Percentiles rank a stretch among this genome's conserved stretches.
These are phyloP conservation scores for Ceratocystis eucalypticola DNA, from an alignment of 2,329 filamentous ascomycete species.

Conservation along the genomic window DNA sequence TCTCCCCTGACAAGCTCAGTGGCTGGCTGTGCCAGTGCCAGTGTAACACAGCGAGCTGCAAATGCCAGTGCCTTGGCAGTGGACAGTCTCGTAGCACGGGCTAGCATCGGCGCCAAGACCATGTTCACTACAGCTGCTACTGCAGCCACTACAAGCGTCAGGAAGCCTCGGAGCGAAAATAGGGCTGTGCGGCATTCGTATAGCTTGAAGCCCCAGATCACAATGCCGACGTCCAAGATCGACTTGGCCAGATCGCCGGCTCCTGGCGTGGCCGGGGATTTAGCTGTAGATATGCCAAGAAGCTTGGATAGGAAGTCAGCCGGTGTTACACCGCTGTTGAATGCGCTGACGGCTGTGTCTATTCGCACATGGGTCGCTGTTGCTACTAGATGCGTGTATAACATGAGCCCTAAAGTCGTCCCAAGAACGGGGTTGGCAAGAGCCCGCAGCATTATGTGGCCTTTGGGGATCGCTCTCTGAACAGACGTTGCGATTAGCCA, in stretches of 20 bases:
- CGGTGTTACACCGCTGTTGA: not conserved
- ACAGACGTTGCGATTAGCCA: not conserved
- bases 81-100: constrained; percentile 28
- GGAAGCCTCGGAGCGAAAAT: constrained; percentile 31
- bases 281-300: not conserved
- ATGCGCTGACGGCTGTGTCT: not conserved
- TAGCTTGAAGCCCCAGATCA: constrained; percentile 41
- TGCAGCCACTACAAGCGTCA: constrained; percentile 29
- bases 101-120: constrained; percentile 29
- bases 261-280: constrained; percentile 24
- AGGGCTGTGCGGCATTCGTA: constrained; percentile 37
- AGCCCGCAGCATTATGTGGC: too few relatives aligned
- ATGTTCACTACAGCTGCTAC: constrained; percentile 31
- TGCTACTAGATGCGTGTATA: not conserved
- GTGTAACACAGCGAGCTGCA: constrained; percentile 37
- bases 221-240: constrained; percentile 37
- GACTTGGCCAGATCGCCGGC: constrained; percentile 38
- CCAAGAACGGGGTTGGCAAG: constrained; percentile 2
- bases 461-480: not conserved
- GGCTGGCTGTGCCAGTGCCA: constrained; percentile 37
- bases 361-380: not conserved
- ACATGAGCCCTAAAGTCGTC: not conserved
- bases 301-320: not conserved
- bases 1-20: constrained; percentile 34
- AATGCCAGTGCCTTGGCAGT: constrained; percentile 31